These are phyloP conservation scores for Cercis canadensis DNA, from an alignment of 306 rosid species.

Conservation along the genomic window DNA sequence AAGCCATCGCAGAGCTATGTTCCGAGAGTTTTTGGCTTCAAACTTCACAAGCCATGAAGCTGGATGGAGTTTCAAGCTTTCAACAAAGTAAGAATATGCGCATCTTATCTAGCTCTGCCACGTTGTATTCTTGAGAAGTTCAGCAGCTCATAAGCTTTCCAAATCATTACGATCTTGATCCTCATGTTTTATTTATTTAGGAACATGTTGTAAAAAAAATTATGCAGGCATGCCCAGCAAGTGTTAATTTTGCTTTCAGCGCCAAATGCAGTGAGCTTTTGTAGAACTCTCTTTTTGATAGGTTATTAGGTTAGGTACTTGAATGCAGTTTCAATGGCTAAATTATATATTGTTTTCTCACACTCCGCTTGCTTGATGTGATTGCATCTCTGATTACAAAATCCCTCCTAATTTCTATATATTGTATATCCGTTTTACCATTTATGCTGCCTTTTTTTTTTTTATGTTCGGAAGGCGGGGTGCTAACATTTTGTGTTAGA, in stretches of 20 bases:
- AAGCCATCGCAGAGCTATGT: slow-evolving; percentile 69
- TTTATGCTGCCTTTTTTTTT: too few relatives aligned
- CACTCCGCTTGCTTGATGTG: background rate
- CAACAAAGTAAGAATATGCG: slow-evolving; percentile 28
- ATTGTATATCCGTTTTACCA: too few relatives aligned
- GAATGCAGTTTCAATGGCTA: slow-evolving; percentile 17
- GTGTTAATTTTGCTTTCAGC: slow-evolving; percentile 47
- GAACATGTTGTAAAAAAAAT: slow-evolving; percentile 30
- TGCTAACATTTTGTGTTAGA: too few relatives aligned
- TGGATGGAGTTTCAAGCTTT: slow-evolving; percentile 39
- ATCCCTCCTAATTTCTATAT: too few relatives aligned
- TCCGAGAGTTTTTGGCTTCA: slow-evolving; percentile 90
- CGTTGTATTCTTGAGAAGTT: slow-evolving; percentile 31
- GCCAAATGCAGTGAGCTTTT: slow-evolving; percentile 36
- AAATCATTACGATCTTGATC: slow-evolving; percentile 32
- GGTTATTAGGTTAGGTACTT: background rate
- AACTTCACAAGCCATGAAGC: slow-evolving; percentile 74
- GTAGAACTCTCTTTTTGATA: background rate
- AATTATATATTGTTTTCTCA: background rate
- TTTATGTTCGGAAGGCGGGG: too few relatives aligned
- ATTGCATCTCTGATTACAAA: background rate
- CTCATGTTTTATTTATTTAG: slow-evolving; percentile 22
- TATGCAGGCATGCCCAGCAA: slow-evolving; percentile 36
- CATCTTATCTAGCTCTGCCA: slow-evolving; percentile 33
- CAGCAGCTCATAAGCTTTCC: background rate